Conservation (phyloP, 108 stramenopile species). For the Cyclostephanos tholiformis region DNA sequence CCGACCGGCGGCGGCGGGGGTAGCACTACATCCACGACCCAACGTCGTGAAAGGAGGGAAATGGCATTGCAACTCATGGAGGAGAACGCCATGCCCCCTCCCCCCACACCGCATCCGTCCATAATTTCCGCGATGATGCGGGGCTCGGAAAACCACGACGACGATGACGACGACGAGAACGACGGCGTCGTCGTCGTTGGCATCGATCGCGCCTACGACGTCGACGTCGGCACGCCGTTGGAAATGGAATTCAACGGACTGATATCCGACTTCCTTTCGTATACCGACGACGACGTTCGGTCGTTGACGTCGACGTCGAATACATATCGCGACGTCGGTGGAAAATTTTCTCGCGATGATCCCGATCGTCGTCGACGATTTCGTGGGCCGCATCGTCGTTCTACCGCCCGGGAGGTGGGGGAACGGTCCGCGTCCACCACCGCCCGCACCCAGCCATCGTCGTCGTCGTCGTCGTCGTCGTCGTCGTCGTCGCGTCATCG, state of each 20-base stretch:
- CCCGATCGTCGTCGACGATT: no score
- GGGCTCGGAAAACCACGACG: background rate
- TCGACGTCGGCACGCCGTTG: slow-evolving; percentile 27
- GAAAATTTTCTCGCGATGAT: no score
- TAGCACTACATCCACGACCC: background rate
- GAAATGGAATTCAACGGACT: slow-evolving; percentile 45
- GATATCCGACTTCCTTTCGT: slow-evolving; percentile 35
- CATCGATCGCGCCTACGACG: slow-evolving; percentile 27
- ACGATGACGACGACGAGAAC: background rate
- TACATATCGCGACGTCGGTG: slow-evolving; percentile 28
- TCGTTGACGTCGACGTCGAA: slow-evolving; percentile 46
- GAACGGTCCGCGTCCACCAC: no score
- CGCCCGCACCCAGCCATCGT: no score
- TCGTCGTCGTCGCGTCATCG: no score
- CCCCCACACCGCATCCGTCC: background rate
- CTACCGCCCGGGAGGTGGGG: background rate
- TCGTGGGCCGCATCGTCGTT: no score
- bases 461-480: no score
- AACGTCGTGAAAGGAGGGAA: background rate
- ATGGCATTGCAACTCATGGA: slow-evolving; percentile 34
- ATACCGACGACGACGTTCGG: slow-evolving; percentile 45
- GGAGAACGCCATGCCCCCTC: slow-evolving; percentile 31
- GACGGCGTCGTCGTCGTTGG: background rate
- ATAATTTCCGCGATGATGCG: background rate
- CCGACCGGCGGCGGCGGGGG: no score